Base-by-base conservation (phyloP, 768 basidiomycete genomes). In the Serpula lacrymans region DNA sequence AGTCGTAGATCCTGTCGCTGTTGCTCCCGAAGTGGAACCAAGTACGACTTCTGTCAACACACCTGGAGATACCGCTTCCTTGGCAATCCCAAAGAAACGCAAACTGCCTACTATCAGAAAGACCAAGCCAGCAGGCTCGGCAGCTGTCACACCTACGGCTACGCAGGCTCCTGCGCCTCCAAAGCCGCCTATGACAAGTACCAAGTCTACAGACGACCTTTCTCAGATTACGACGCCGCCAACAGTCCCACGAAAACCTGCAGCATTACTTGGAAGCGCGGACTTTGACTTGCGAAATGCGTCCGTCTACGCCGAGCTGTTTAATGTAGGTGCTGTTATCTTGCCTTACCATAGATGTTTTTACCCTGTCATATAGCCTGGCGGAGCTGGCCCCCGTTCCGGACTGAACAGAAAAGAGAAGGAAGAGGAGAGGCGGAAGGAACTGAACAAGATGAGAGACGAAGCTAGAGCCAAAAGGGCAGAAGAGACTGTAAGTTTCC, bases 61-160 rank as follows among this genome's bases (percentile, higher is more conserved):
- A 10, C 53, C 64, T 3, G 43, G 54, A n/a, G 62, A 67, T 6
- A 23, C 45, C 34, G 1, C 54, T 11, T 42, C 47, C 22, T 59
- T 55, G 18, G 6, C 48, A 18, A 39, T 68, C 14, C 64, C 66
- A n/a, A 82, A 77, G 66, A 84, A 80, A 56, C 73, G 68, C 27
- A 86, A 84, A 54, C 67, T 82, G 16, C 80, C 82, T 0, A 63
- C 74, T n/a, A 84, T 84, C 46, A 83, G 75, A 66, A 83, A 84
- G 63, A 77, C 68, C 59, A 82, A 82, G 57, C 49, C 55, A n/a
- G 36, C 57, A 7, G 34, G 53, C 9, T 45, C 57, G 12, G n/a
- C n/a, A n/a, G 50, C 55, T 2, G 43, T 50, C 4, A 48, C 57
- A n/a, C 43, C 58, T 0, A 51, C 55, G 1, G 46, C 64, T 2